Base-by-base conservation (phyloP, 2,329 filamentous ascomycete species). In the Aspergillus puulaauensis region DNA sequence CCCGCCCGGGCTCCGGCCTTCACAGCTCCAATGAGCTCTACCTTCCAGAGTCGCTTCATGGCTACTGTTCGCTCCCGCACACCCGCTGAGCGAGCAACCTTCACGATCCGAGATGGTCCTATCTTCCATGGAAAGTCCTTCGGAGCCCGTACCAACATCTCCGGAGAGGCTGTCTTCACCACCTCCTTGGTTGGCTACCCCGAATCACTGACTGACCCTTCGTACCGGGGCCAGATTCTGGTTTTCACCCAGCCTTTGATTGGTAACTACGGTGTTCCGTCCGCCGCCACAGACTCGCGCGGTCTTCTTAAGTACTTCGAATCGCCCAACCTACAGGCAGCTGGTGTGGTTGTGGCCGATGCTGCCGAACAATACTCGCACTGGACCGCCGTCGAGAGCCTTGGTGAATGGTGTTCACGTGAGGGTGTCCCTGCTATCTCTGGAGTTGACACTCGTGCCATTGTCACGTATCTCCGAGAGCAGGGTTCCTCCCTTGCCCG, bases 231-330 rank as follows among this genome's bases (percentile, higher is more conserved):
- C 54, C 95, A 99, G 82, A 98, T 99, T 67, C 83, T 99, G 68
- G 93, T 98, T 77, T 97, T 98, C 83, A 99, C 95, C 65, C 93
- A 97, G 76, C 95, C 95, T 37, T 81, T 99, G 67, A 97, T 99
- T 71, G 95, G 95, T 73, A 99, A 99, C 84, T 99, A 99, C 75
- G 95, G 95, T 68, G 93, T 99, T 17, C 95, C 95, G 15, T 96
- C 92, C 33, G 86, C 83, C 63, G 84, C 87, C 70, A 89, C 91
- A 64, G 95, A 99, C 76, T 81, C 93, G 76, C 90, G 87, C 77
- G 95, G 95, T 68, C 86, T 99, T 59, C 83, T 98, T 74, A 95
- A 95, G 80, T 96, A 98, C 83, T 99, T 99, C 71, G 95, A 99
- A 80, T 97, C 92, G 27, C 95, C 95, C 53, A 91, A 98, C 79